phyloP scores from a whole-genome alignment of 495 filamentous ascomycete genomes.

The Penicillium dipodomyicola region DNA sequence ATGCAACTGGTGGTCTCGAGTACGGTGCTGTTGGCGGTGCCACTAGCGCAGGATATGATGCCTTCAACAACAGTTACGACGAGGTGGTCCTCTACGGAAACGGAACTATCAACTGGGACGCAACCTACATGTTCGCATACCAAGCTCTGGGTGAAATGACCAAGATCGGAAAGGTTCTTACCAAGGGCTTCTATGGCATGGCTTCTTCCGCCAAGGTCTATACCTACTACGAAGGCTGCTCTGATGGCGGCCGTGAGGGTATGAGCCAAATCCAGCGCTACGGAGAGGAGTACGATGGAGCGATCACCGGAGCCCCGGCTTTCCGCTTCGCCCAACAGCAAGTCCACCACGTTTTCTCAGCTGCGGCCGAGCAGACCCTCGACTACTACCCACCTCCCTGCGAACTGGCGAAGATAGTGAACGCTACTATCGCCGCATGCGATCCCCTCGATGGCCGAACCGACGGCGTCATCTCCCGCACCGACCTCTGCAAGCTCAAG shows the following conservation, averaged over 20 bases:
- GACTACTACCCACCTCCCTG: slow-evolving; percentile 53
- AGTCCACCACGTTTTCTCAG: slow-evolving; percentile 47
- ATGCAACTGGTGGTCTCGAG: slow-evolving; percentile 36
- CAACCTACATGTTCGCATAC: slow-evolving; percentile 46
- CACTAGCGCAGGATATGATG: slow-evolving; percentile 41
- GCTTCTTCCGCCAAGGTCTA: slow-evolving; percentile 29
- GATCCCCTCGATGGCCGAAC: slow-evolving; percentile 51
- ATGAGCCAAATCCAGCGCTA: slow-evolving; percentile 54
- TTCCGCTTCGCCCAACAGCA: slow-evolving; percentile 52
- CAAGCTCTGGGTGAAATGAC: slow-evolving; percentile 43
- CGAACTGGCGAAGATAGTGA: slow-evolving; percentile 50
- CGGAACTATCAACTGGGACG: slow-evolving; percentile 45
- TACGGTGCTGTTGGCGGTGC: slow-evolving; percentile 41
- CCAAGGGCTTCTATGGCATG: slow-evolving; percentile 37
- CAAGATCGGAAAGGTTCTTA: slow-evolving; percentile 32
- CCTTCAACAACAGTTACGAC: slow-evolving; percentile 35
- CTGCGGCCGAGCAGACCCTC: slow-evolving; percentile 43
- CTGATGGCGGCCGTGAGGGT: slow-evolving; percentile 39
- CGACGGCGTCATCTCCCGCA: slow-evolving; percentile 52
- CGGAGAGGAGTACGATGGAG: slow-evolving; percentile 50
- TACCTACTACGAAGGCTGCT: slow-evolving; percentile 42
- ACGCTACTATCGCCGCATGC: slow-evolving; percentile 50
- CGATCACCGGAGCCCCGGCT: slow-evolving; percentile 50
- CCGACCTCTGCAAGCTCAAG: slow-evolving; percentile 50
- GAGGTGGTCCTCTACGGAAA: slow-evolving; percentile 39